Base-by-base conservation (phyloP, 2,329 filamentous ascomycete species). In the Knoxdaviesia capensis region DNA sequence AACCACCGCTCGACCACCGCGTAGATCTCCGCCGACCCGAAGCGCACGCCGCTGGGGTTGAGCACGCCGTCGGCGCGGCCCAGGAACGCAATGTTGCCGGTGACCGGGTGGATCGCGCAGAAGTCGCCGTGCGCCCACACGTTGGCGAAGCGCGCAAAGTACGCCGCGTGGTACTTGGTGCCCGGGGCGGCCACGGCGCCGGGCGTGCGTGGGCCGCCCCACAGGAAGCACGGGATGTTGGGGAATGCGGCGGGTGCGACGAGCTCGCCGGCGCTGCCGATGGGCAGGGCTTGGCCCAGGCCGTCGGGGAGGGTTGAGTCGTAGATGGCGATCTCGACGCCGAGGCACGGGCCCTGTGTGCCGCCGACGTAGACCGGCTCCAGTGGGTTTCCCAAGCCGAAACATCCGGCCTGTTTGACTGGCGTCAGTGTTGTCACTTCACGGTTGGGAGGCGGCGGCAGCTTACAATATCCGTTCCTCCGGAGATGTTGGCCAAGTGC, bases 121-220 rank as follows among this genome's bases (percentile, higher is more conserved):
- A 87, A 88, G 52, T 90, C 84, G 28, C 83, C 83, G 48, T 90
- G 84, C 0, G 80, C 80, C 84, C 83, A 90, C 1, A 82, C 80
- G 43, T 74, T 61, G 6, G 67, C 59, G 59, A 74, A 80, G 39
- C 74, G 69, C 1, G 62, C 66, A 51, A 79, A 80, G 55, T 80
- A 71, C 30, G 73, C 67, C 1, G 62, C 56, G 48, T 64, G 66
- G 56, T 78, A 81, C 46, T 70, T 71, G 4, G 68, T 60, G 0
- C 69, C 69, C 0, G 65, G 66, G 0, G 64, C 56, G 0, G 66
- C 61, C 0, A 47, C 48, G 2, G 56, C 51, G 38, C 50, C 47
- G 41, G 9, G 20, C 20, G 20, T 20, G 20, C 20, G 48, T 46
- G 46, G 52, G 54, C 77, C 73, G 49, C 66, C 67, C 68, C 75